Percentiles rank a stretch among this genome's conserved stretches.
Conservation (phyloP, 306 rosid species). For the Cercis canadensis region DNA sequence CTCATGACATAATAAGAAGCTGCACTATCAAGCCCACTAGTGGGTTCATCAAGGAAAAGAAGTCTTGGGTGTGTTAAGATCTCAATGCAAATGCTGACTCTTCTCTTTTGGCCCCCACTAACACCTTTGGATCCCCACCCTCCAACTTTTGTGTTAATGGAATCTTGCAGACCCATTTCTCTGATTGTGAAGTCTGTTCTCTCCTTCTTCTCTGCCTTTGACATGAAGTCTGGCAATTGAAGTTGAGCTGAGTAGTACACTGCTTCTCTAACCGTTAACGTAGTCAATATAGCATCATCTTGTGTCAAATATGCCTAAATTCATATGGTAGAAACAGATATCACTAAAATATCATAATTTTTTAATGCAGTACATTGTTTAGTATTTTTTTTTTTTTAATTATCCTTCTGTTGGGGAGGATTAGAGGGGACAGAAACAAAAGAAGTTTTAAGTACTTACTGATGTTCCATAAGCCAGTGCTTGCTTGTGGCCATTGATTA, state of each 20-base stretch:
- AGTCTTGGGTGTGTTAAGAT: constrained; percentile 56
- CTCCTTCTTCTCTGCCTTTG: constrained; percentile 49
- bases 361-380: too few species aligned
- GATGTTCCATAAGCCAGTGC: constrained; percentile 39
- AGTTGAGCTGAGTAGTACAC: constrained; percentile 58
- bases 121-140: constrained; percentile 59
- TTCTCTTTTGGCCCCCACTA: constrained; percentile 63
- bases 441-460: neutral
- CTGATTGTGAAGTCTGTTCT: constrained; percentile 52
- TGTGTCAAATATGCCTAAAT: constrained; percentile 15
- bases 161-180: constrained; percentile 62
- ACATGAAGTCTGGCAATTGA: constrained; percentile 53
- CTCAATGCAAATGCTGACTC: constrained; percentile 68
- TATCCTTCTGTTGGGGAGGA: neutral
- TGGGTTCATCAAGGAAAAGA: constrained; percentile 71
- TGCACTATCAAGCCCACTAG: constrained; percentile 71
- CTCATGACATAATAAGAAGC: constrained; percentile 67
- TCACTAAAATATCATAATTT: too few species aligned
- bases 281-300: constrained; percentile 24
- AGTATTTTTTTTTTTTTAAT: too few species aligned
- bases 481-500: constrained; percentile 38
- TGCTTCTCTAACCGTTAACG: constrained; percentile 57
- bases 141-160: constrained; percentile 56
- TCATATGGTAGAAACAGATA: neutral
- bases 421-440: neutral